Base-by-base conservation (phyloP, 495 filamentous ascomycete genomes). In the Halenospora varia region DNA sequence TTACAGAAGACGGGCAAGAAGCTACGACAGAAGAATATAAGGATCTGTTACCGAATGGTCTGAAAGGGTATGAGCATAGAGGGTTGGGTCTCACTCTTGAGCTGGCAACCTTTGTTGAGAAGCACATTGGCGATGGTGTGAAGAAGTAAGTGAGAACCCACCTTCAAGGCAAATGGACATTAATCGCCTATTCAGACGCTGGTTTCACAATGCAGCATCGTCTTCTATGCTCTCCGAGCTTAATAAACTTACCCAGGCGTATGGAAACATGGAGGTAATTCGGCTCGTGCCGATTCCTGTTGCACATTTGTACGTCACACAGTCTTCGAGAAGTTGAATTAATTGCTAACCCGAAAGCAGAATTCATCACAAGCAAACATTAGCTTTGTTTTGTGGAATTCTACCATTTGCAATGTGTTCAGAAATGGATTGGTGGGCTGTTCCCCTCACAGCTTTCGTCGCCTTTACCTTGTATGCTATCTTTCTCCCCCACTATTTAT, bases 181-280 rank as follows among this genome's bases (percentile, higher is more conserved):
- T 3, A 39, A 23, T 25, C 23, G 9, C n/a, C 48, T 15, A 2
- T 49, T 15, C 25, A 63, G 64, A 35, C 77, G 75, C 2, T 82
- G 81, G 78, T 85, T 84, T 61, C 73, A 82, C 63, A 79, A 81
- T 2, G 85, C 84, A 22, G 77, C 82, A n/a, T 79, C 83, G 9
- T 77, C 75, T 56, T 74, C 81, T 58, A 77, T 90, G 78, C 82
- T 80, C 62, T 76, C 73, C 1, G 81, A 88, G 65, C 64, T 91
- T 52, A 83, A 86, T 63, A 67, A 69, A 2, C 64, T 90, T 46
- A 75, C 79, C 39, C 80, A 86, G 57, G 83, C 85, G 1, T 89
- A 86, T 70, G 86, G 86, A 19, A 74, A 73, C 48, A 87, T 90
- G 86, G 88, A 91, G 70, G 89, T 86, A 2, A 90, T 90, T 41